A percentile compares a stretch with the other conserved stretches of the same genome.
These are phyloP conservation scores for Globisporangium okanoganense DNA, from an alignment of 352 stramenopile species.

Conservation along the genomic window DNA sequence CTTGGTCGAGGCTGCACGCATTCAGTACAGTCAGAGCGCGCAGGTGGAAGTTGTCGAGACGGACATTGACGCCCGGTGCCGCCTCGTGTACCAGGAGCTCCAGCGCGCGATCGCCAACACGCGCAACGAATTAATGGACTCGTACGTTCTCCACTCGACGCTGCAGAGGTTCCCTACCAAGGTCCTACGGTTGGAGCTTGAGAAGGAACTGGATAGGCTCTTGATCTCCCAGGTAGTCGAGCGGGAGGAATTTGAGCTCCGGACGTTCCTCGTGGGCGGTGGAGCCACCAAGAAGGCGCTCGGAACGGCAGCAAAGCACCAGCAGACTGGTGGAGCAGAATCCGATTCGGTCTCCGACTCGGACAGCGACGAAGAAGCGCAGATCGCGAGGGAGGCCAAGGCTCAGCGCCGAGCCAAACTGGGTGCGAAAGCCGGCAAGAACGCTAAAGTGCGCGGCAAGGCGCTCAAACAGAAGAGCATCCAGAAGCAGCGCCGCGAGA, in stretches of 20 bases:
- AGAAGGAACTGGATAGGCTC: constrained; percentile 90
- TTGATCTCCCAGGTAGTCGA: constrained; percentile 84
- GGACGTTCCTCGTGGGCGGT: constrained; percentile 34
- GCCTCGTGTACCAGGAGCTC: constrained; percentile 87
- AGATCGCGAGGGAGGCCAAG: constrained; percentile 49
- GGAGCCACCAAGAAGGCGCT: constrained; percentile 15
- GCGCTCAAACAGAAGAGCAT: constrained; percentile 52
- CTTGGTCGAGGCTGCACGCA: constrained; percentile 33
- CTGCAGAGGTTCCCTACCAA: constrained; percentile 89
- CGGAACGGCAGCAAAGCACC: not conserved
- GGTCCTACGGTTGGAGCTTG: constrained; percentile 86
- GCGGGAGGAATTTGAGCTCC: constrained; percentile 54
- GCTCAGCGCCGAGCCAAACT: constrained; percentile 30
- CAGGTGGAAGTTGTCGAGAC: constrained; percentile 46
- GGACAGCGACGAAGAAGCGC: constrained; percentile 70
- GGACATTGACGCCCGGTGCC: constrained; percentile 85
- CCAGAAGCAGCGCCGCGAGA: constrained; percentile 70
- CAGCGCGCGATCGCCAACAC: constrained; percentile 84
- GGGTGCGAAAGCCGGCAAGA: constrained; percentile 22
- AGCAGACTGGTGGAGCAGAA: not conserved
- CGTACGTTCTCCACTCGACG: constrained; percentile 83
- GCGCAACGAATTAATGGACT: constrained; percentile 89
- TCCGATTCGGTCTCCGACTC: constrained; percentile 49
- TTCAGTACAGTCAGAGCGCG: constrained; percentile 32
- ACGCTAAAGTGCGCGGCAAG: constrained; percentile 46